Percentiles rank a stretch among this genome's conserved stretches.
Conservation (phyloP, 441 rosid genomes). For the Gossypium davidsonii region DNA sequence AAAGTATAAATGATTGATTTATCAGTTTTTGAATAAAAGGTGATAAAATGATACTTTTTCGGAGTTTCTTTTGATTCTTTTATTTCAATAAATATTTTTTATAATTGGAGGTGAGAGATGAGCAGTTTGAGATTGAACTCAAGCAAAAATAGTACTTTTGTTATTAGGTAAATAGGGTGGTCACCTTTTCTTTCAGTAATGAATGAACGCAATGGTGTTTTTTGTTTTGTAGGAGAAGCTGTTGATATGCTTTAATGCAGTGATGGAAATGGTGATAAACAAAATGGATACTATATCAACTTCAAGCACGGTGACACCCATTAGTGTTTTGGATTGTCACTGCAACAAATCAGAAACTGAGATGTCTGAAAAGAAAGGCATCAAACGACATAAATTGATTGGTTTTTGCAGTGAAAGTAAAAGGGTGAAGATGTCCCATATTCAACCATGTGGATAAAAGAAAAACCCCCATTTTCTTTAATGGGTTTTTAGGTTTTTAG, state of each 20-base stretch:
- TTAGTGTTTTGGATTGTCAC: slow-evolving; percentile 35
- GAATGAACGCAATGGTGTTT: background rate
- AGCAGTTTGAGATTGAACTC: too few species aligned
- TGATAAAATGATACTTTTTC: too few species aligned
- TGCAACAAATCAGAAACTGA: slow-evolving; percentile 30
- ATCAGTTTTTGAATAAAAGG: too few species aligned
- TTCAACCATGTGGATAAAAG: slow-evolving; percentile 15
- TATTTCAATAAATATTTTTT: too few species aligned
- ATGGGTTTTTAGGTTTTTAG: background rate
- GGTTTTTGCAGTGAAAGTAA: slow-evolving; percentile 18
- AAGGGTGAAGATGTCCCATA: slow-evolving; percentile 22
- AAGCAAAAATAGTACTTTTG: too few species aligned
- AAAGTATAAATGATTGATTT: too few species aligned
- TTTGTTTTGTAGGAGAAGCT: slow-evolving; percentile 31
- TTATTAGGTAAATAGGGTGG: too few species aligned
- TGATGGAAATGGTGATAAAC: slow-evolving; percentile 39
- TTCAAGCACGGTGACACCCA: slow-evolving; percentile 42
- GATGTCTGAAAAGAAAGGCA: slow-evolving; percentile 21
- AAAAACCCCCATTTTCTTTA: background rate
- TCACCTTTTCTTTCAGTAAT: too few species aligned
- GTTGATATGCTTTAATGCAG: slow-evolving; percentile 24
- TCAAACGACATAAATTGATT: slow-evolving; percentile 19
- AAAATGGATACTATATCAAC: slow-evolving; percentile 28
- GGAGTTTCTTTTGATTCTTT: too few species aligned
- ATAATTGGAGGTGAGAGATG: too few species aligned